Base-by-base conservation (phyloP, 306 rosid genomes). In the Vigna radiata region DNA sequence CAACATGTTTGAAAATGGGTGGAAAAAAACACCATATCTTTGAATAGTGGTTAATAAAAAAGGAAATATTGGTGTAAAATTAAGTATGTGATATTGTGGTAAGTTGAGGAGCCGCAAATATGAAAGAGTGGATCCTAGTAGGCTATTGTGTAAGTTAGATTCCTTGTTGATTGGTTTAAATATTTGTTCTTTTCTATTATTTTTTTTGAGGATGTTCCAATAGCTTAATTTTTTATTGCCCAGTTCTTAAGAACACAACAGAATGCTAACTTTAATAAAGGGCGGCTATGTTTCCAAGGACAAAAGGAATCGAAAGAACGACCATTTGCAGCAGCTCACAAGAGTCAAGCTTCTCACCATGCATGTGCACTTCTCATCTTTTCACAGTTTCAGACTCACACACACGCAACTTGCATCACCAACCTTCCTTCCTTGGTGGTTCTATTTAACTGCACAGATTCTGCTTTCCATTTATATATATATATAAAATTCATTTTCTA, bases 101-200 rank as follows among this genome's bases (percentile, higher is more conserved):
- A 56, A 75, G 31, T 19, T 9, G 12, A 43, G 1, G 21, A 68
- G 86, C 83, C 77, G 83, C 80, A 78, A 83, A 66, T 37, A 53
- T 7, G 68, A 15, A 67, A 55, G 77, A 33, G 17, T 75, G 81
- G 77, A 78, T 68, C 76, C 77, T 29, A 15, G 12, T 21, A 8
- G 68, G 2, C 68, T 60, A 52, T 1, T 44, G 47, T 7, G 49
- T 5, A 61, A 46, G 79, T 71, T 63, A 79, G 87, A 79, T 75
- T 79, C 84, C 84, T 74, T 55, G 12, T 47, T 52, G 71, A 16
- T 62, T 18, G 77, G 43, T 68, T 73, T 23, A 64, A 77, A 73
- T 65, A 59, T 67, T 64, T 47, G 49, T 44, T 64, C 39, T 41
- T 21, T 55, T 31, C n/a, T n/a, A n/a, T n/a, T n/a, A n/a, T n/a